These are phyloP conservation scores for Abortiporus biennis DNA, from an alignment of 1,284 basidiomycete genomes.

Conservation along the genomic window DNA sequence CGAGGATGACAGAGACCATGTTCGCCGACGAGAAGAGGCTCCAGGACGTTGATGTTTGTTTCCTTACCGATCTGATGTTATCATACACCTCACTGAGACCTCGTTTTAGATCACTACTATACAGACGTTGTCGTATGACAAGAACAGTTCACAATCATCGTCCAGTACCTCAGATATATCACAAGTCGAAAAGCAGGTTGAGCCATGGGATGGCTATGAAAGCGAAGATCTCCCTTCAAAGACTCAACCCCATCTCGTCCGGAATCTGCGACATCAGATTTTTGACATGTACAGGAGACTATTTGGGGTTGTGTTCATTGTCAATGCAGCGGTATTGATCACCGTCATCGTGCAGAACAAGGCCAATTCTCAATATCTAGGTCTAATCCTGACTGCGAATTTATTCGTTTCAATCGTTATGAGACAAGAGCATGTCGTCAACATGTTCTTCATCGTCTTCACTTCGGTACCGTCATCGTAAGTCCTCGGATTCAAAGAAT, in stretches of 20 bases:
- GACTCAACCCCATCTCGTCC: conserved; percentile 24
- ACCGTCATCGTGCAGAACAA: background rate
- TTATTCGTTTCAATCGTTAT: conserved; percentile 48
- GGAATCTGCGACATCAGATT: conserved; percentile 47
- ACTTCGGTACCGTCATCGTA: conserved; percentile 44
- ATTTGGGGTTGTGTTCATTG: conserved; percentile 48
- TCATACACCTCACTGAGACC: too few relatives aligned
- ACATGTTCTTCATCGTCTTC: conserved; percentile 44
- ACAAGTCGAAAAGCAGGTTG: too few relatives aligned
- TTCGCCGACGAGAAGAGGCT: too few relatives aligned
- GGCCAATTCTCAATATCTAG: conserved; percentile 38
- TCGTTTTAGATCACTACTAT: too few relatives aligned
- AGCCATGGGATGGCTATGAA: background rate
- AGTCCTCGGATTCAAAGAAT: conserved; percentile 14
- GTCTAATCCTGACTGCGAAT: conserved; percentile 43
- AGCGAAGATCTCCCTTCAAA: background rate
- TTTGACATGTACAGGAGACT: conserved; percentile 50
- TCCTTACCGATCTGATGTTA: too few relatives aligned
- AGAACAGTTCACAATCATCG: too few relatives aligned
- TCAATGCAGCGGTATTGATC: conserved; percentile 31
- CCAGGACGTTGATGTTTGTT: too few relatives aligned
- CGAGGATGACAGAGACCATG: too few relatives aligned
- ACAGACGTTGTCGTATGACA: too few relatives aligned
- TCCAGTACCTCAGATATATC: too few relatives aligned
- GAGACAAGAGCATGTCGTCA: conserved; percentile 54